A percentile compares a stretch with the other conserved stretches of the same genome.
Conservation (phyloP, 164 flowering plant species). For the Vitis rupestris region DNA sequence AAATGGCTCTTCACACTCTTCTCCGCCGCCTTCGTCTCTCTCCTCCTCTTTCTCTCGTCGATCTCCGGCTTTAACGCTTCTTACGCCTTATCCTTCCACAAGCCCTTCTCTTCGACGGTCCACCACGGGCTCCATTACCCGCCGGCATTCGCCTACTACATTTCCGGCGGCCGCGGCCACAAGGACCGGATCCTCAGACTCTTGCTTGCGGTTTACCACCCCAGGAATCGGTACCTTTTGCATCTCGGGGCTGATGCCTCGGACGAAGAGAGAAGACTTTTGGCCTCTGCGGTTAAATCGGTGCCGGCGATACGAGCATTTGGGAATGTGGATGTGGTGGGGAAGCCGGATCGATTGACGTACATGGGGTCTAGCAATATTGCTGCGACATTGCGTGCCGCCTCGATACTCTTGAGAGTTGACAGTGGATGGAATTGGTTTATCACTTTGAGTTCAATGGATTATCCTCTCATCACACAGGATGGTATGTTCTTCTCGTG, state of each 20-base stretch:
- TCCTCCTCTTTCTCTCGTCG: conserved; percentile 57
- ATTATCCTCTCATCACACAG: conserved; percentile 88
- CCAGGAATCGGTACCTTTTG: conserved; percentile 78
- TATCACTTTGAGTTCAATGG: conserved; percentile 69
- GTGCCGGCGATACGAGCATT: conserved; percentile 65
- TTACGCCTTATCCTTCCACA: conserved; percentile 22
- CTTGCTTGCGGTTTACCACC: conserved; percentile 84
- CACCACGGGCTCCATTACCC: conserved; percentile 60
- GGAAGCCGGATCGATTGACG: conserved; percentile 71
- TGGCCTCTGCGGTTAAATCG: conserved; percentile 50
- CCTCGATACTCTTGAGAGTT: conserved; percentile 64
- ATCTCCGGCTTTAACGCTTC: conserved; percentile 45
- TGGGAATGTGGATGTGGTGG: conserved; percentile 86
- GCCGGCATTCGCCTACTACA: conserved; percentile 87
- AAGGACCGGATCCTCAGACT: conserved; percentile 60
- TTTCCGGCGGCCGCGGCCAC: conserved; percentile 71
- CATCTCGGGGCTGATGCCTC: conserved; percentile 71
- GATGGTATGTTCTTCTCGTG: conserved; percentile 61
- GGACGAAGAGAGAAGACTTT: conserved; percentile 46
- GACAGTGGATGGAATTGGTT: conserved; percentile 94
- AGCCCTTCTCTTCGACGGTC: conserved; percentile 35
- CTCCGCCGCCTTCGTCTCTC: conserved; percentile 59
- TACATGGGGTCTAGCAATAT: conserved; percentile 71
- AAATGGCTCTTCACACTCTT: conserved; percentile 78
- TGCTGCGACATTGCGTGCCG: conserved; percentile 74